Conservation (phyloP, 495 filamentous ascomycete species). For the Hypomontagnella monticulosa region DNA sequence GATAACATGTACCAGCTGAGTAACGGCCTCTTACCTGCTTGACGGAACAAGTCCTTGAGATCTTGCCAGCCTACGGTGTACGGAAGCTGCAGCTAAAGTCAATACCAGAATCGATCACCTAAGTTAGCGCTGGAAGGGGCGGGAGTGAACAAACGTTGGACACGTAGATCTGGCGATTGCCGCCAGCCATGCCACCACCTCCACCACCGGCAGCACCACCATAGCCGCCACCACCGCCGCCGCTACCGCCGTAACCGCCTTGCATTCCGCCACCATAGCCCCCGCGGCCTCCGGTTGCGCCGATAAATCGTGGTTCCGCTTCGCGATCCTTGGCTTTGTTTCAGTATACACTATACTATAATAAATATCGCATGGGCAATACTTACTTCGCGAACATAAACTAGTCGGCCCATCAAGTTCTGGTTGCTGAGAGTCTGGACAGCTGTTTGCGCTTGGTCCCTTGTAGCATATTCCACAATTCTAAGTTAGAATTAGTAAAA, state of each 20-base stretch:
- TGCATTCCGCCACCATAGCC: slow-evolving; percentile 68
- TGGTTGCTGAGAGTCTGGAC: slow-evolving; percentile 99
- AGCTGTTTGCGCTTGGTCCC: slow-evolving; percentile 97
- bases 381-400: slow-evolving; percentile 96
- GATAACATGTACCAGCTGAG: neutral
- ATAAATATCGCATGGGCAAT: slow-evolving; percentile 6
- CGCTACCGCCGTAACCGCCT: slow-evolving; percentile 53
- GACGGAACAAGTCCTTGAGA: slow-evolving; percentile 97
- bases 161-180: slow-evolving; percentile 92
- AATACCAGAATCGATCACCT: slow-evolving; percentile 47
- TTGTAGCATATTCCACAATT: slow-evolving; percentile 99
- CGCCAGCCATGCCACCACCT: slow-evolving; percentile 56
- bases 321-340: slow-evolving; percentile 78
- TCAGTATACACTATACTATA: slow-evolving; percentile 35
- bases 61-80: slow-evolving; percentile 99
- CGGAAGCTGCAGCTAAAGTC: slow-evolving; percentile 74
- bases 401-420: slow-evolving; percentile 95
- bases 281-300: slow-evolving; percentile 71
- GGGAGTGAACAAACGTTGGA: slow-evolving; percentile 86
- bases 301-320: slow-evolving; percentile 92
- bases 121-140: slow-evolving; percentile 32
- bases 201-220: slow-evolving; percentile 60
- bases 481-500: slow-evolving; percentile 54
- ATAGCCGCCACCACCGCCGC: slow-evolving; percentile 58
- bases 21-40: slow-evolving; percentile 82